Evolutionary conservation across 2,329 filamentous ascomycete genomes (phyloP).

Genomic region (Calonectria honghensis): DNA sequence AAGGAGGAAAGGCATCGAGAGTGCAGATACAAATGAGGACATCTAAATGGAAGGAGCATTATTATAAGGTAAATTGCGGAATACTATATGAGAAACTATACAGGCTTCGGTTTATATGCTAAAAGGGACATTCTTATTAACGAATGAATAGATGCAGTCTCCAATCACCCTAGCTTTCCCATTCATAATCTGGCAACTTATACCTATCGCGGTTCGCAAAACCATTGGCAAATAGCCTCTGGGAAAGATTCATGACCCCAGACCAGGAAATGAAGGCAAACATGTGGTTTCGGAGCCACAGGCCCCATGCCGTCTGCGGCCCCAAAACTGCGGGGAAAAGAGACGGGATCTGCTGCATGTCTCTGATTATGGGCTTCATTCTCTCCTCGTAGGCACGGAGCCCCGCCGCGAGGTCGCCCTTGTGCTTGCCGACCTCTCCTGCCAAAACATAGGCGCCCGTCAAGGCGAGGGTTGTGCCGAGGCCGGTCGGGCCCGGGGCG

Average conservation of each 20-base stretch:
- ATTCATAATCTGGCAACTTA: conserved; percentile 62
- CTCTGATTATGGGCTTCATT: conserved; percentile 64
- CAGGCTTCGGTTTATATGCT: neutral
- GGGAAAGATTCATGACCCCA: conserved; percentile 55
- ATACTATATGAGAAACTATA: neutral
- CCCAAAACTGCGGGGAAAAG: conserved; percentile 60
- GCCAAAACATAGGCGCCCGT: conserved; percentile 71
- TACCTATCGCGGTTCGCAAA: conserved; percentile 55
- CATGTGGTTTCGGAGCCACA: conserved; percentile 65
- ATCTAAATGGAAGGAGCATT: too few relatives aligned
- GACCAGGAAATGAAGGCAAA: conserved; percentile 64
- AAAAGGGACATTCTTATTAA: neutral
- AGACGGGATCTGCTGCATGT: conserved; percentile 58
- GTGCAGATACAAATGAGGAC: too few relatives aligned
- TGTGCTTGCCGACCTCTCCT: conserved; percentile 62
- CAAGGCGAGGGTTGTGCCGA: conserved; percentile 67
- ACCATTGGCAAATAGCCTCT: conserved; percentile 52
- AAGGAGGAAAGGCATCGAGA: too few relatives aligned
- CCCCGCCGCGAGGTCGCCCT: conserved; percentile 55
- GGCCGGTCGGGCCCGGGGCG: conserved; percentile 66
- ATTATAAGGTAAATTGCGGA: neutral
- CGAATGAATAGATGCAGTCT: neutral
- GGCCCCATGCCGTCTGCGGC: conserved; percentile 66
- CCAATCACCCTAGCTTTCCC: conserved; percentile 11
- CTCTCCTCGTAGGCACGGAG: conserved; percentile 63